Evolutionary conservation across 163 green algal genomes (phyloP), one percentile per base, ranked within the genome.

Genomic region (Scenedesmus sp.): DNA sequence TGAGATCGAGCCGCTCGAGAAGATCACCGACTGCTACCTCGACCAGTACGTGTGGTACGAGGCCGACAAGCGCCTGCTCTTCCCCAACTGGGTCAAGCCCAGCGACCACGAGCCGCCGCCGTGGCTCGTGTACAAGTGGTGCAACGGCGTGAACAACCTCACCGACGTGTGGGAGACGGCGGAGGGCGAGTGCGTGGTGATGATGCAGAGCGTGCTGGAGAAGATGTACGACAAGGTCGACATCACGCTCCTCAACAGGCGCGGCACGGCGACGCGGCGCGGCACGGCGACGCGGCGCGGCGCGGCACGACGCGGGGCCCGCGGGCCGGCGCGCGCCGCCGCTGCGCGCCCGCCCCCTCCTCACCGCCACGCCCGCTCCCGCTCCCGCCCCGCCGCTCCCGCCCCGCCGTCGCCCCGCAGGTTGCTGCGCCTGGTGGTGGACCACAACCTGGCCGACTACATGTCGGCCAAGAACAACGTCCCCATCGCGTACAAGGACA

Each of bases 401-500:
- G n/a, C n/a, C n/a, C n/a, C n/a, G n/a, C n/a, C n/a, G n/a, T n/a
- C 39, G 39, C 5, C 13, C 44, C 26, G 22, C 78, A 89, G 96
- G 72, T 90, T 99, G 81, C 93, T 99, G 86, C 93, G 96, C 14
- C 91, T 99, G 51, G 95, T 99, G 60, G 86, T 98, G 84, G 96
- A 99, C 84, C 95, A 98, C 85, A 99, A 99, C 89, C 95, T 99
- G 39, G 97, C 97, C 2, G 97, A 99, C 89, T 99, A 99, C 95
- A 98, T 99, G 85, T 99, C 95, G 1, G 90, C 93, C 70, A 99
- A 99, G 92, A 99, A 99, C 93, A 99, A 99, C 87, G 87, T 99
- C 28, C 93, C 98, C 54, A 97, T 99, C 70, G 86, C 92, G 5
- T 99, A 99, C 93, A 99, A 99, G 92, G 97, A 99, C 90, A 99